Evolutionary conservation across 495 filamentous ascomycete species (phyloP).

Genomic region (Penicillium verhagenii): DNA sequence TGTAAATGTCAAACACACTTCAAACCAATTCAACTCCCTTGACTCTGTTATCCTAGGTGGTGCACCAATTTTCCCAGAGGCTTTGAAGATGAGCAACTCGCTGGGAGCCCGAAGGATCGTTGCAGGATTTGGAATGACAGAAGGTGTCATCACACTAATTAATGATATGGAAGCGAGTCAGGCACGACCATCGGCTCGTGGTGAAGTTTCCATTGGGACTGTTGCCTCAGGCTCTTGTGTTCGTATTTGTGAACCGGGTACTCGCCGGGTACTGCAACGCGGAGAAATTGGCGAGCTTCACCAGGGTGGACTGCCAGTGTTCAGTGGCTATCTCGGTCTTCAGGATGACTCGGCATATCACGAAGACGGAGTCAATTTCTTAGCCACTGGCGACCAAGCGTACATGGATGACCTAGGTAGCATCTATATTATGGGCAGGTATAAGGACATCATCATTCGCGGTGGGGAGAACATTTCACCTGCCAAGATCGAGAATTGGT

Average conservation of each 20-base stretch:
- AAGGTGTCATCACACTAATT: conserved; percentile 25
- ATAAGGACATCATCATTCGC: conserved; percentile 77
- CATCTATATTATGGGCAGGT: conserved; percentile 56
- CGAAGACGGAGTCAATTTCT: conserved; percentile 26
- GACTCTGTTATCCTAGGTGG: conserved; percentile 30
- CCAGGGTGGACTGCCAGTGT: conserved; percentile 28
- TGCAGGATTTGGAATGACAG: conserved; percentile 39
- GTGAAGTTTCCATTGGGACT: conserved; percentile 25
- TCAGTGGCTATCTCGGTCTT: conserved; percentile 27
- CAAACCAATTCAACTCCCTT: conserved; percentile 6
- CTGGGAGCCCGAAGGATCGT: conserved; percentile 22
- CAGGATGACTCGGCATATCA: conserved; percentile 30
- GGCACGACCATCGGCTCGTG: conserved; percentile 3
- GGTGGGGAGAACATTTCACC: conserved; percentile 28
- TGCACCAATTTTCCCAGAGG: conserved; percentile 28
- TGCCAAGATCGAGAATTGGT: conserved; percentile 14
- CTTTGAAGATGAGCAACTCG: conserved; percentile 24
- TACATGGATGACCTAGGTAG: conserved; percentile 30
- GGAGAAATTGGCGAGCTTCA: conserved; percentile 43
- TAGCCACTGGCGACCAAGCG: conserved; percentile 20
- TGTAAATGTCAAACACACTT: conserved; percentile 9
- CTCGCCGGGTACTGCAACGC: conserved; percentile 17
- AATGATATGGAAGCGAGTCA: conserved; percentile 10
- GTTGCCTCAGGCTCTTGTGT: conserved; percentile 28
- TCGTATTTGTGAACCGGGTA: conserved; percentile 34